A percentile compares a stretch with the other conserved stretches of the same genome.
These are phyloP conservation scores for Trichoderma parareesei DNA, from an alignment of 495 filamentous ascomycete genomes.

Conservation along the genomic window DNA sequence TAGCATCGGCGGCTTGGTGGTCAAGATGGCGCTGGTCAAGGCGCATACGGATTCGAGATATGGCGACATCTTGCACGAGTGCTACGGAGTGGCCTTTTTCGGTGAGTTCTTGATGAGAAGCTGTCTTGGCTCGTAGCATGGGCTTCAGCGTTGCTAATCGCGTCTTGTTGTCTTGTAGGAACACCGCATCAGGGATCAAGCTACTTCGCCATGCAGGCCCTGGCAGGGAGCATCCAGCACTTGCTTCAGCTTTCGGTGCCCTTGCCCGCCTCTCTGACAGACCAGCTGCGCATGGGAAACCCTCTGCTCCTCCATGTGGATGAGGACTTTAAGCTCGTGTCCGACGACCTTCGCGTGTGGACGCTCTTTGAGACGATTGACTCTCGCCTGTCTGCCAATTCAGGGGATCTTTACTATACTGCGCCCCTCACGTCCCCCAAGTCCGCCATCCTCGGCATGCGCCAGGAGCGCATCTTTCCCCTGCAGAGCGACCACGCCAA, in stretches of 20 bases:
- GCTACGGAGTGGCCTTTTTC: constrained; percentile 56
- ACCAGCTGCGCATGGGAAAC: constrained; percentile 44
- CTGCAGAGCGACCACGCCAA: constrained; percentile 51
- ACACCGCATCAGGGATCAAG: constrained; percentile 60
- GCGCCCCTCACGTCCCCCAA: constrained; percentile 57
- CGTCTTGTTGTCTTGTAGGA: constrained; percentile 20
- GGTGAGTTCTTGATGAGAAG: constrained; percentile 24
- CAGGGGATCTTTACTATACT: constrained; percentile 35
- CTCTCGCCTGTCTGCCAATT: constrained; percentile 42
- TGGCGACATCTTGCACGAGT: constrained; percentile 41
- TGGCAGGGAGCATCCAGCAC: constrained; percentile 45
- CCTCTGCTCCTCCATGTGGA: constrained; percentile 40
- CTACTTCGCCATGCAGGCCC: constrained; percentile 51
- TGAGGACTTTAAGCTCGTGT: constrained; percentile 49
- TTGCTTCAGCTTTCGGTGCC: constrained; percentile 47
- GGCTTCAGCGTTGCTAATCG: not conserved
- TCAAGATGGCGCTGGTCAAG: constrained; percentile 46
- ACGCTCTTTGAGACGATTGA: constrained; percentile 59
- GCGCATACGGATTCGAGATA: constrained; percentile 33
- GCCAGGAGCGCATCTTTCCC: constrained; percentile 48
- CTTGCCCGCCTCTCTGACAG: constrained; percentile 40
- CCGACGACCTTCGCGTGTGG: constrained; percentile 58
- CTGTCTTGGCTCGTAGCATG: not conserved
- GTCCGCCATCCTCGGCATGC: constrained; percentile 47
- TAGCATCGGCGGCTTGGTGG: constrained; percentile 56